These are phyloP conservation scores for Paramecium caudatum DNA, from an alignment of 73 alveolate genomes.

Conservation along the genomic window DNA sequence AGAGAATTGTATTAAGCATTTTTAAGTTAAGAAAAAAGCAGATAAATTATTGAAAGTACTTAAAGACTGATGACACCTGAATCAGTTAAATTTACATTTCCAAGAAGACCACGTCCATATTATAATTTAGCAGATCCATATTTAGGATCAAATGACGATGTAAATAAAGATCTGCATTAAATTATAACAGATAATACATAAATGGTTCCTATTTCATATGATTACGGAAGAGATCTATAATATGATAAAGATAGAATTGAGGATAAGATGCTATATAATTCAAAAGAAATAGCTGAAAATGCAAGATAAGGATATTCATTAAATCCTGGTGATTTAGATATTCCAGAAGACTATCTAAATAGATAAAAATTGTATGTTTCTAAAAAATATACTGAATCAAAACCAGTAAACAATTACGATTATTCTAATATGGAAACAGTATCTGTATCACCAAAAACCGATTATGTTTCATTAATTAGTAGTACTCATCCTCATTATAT, in stretches of 20 bases:
- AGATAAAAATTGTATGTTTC: constrained; percentile 20
- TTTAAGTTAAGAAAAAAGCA: constrained; percentile 26
- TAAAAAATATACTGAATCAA: background rate
- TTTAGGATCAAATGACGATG: constrained; percentile 53
- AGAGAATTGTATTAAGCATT: constrained; percentile 57
- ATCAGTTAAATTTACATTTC: constrained; percentile 31
- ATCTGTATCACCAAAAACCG: background rate
- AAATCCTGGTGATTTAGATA: background rate
- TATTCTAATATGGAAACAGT: background rate
- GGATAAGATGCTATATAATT: background rate
- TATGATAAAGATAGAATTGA: constrained; percentile 52
- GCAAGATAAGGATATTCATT: background rate
- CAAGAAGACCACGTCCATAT: constrained; percentile 63
- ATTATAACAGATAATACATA: constrained; percentile 33
- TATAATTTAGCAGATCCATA: constrained; percentile 59
- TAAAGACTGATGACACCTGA: constrained; percentile 62
- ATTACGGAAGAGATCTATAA: constrained; percentile 26
- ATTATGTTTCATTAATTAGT: background rate
- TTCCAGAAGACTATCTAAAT: constrained; percentile 25
- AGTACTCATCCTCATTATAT: background rate
- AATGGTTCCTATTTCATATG: constrained; percentile 22
- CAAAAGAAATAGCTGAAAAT: constrained; percentile 31
- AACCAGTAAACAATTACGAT: background rate
- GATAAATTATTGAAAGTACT: constrained; percentile 25
- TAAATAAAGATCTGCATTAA: constrained; percentile 45